phyloP scores from a whole-genome alignment of 2,329 filamentous ascomycete genomes.

The Grosmannia penicillata region DNA sequence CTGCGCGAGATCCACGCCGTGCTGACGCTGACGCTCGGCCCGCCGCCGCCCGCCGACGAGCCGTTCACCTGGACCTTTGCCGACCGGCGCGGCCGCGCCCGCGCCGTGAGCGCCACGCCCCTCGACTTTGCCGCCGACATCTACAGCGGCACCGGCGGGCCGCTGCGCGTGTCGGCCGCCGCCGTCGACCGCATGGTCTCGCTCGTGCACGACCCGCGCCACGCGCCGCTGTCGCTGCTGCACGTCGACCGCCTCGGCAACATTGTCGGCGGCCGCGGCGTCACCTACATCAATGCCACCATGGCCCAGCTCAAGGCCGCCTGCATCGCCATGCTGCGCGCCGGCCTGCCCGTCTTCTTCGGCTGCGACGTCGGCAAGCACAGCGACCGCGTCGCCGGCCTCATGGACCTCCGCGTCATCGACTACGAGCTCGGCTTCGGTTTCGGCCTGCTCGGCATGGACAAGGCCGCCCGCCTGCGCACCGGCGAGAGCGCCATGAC shows the following conservation, averaged over 20 bases:
- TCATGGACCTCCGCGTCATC: constrained; percentile 67
- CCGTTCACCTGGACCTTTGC: constrained; percentile 71
- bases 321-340: constrained; percentile 62
- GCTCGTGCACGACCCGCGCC: constrained; percentile 73
- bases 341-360: constrained; percentile 74
- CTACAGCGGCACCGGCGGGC: constrained; percentile 28
- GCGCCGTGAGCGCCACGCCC: constrained; percentile 50
- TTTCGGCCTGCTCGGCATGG: constrained; percentile 55
- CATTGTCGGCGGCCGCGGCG: constrained; percentile 57
- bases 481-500: constrained; percentile 75
- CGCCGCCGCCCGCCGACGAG: constrained; percentile 53
- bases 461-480: constrained; percentile 59
- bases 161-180: constrained; percentile 39
- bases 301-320: constrained; percentile 58
- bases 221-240: constrained; percentile 55
- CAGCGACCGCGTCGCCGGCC: constrained; percentile 48
- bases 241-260: constrained; percentile 72
- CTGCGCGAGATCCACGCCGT: constrained; percentile 68
- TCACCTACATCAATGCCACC: constrained; percentile 73
- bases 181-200: constrained; percentile 60
- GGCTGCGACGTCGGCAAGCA: constrained; percentile 80
- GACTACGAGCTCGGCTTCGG: constrained; percentile 81
- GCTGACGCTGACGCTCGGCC: constrained; percentile 69
- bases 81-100: constrained; percentile 51
- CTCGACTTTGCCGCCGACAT: constrained; percentile 58